phyloP scores from a whole-genome alignment of 208 protist species.

The Leishmania gerbilli region DNA sequence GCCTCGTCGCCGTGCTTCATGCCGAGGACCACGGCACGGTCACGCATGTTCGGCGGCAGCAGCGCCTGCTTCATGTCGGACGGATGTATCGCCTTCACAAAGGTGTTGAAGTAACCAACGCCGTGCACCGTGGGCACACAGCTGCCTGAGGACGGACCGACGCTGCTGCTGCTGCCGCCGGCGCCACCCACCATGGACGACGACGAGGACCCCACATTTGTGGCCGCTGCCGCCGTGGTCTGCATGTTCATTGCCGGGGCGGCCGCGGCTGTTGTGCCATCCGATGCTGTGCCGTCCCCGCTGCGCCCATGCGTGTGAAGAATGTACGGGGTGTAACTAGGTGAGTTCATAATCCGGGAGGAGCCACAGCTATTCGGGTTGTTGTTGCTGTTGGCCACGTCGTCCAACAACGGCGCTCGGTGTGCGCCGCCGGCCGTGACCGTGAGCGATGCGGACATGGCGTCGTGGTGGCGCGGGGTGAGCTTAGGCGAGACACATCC shows the following conservation, averaged over 20 bases:
- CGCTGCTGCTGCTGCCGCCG: constrained; percentile 6
- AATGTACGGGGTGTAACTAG: constrained; percentile 8
- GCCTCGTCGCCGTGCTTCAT: neutral
- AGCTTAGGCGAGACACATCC: constrained; percentile 2
- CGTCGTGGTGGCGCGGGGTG: constrained; percentile 1
- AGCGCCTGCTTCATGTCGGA: constrained; percentile 8
- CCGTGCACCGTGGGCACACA: neutral
- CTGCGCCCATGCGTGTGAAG: constrained; percentile 6
- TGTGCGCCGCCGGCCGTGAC: neutral
- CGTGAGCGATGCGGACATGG: neutral
- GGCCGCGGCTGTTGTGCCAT: neutral
- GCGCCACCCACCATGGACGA: constrained; percentile 14
- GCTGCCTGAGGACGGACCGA: constrained; percentile 13
- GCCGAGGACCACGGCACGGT: neutral
- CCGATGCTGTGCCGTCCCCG: neutral
- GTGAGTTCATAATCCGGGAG: neutral
- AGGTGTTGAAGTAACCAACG: constrained; percentile 11
- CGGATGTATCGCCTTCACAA: constrained; percentile 14
- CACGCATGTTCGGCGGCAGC: constrained; percentile 21
- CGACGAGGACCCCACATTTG: constrained; percentile 6
- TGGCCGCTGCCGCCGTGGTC: neutral
- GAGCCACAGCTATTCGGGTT: constrained; percentile 1
- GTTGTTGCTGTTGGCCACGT: constrained; percentile 4
- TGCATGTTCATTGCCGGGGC: neutral
- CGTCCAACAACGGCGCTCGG: neutral